Percentiles rank a stretch among this genome's conserved stretches.
phyloP scores from a whole-genome alignment of 73 alveolate genomes.

The Paramecium sonneborni region DNA sequence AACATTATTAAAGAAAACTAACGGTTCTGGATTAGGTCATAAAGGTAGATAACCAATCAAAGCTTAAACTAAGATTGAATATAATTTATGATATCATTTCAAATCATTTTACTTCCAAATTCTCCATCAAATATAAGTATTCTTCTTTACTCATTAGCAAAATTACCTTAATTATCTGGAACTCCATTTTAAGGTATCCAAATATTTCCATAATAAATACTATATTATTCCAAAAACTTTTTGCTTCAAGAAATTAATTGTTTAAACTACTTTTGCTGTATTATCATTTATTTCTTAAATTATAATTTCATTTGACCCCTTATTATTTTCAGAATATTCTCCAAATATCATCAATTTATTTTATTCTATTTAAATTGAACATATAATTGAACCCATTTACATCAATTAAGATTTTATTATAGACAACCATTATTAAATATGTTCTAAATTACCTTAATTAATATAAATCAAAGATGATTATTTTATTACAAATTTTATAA shows the following conservation, averaged over 20 bases:
- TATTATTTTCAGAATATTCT: neutral
- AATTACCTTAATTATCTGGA: neutral
- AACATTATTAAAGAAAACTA: neutral
- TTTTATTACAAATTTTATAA: neutral
- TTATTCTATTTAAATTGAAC: slow-evolving; percentile 1
- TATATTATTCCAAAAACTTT: neutral
- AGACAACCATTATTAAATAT: neutral
- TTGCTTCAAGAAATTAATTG: neutral
- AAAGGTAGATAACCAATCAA: neutral
- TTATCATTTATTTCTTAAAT: neutral
- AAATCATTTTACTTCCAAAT: neutral
- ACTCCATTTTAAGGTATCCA: neutral
- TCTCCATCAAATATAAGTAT: neutral
- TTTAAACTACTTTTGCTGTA: neutral
- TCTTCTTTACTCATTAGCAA: neutral
- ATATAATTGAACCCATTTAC: neutral
- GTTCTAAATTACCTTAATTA: neutral
- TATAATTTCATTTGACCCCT: neutral
- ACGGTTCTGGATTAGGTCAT: neutral
- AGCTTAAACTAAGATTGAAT: neutral
- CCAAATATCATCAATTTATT: neutral
- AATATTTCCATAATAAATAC: neutral
- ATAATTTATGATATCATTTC: neutral
- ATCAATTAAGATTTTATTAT: neutral
- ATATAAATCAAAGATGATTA: neutral